These are phyloP conservation scores for Microstegium vimineum DNA, from an alignment of 176 grass and related monocot species.

Conservation along the genomic window DNA sequence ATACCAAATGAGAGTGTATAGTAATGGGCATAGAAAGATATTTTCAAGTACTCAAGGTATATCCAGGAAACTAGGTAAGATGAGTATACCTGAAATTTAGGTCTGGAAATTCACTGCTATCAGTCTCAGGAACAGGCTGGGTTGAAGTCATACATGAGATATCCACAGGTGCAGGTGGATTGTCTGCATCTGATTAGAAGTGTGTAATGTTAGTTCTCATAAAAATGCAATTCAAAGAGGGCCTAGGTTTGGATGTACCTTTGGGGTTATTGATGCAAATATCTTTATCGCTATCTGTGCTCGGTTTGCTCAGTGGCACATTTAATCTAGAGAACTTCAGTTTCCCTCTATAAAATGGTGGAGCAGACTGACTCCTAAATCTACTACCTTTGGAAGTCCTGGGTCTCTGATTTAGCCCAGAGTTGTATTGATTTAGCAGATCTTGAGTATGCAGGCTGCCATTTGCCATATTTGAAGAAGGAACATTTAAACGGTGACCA, in stretches of 20 bases:
- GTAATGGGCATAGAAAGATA: slow-evolving; percentile 3
- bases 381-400: slow-evolving; percentile 41
- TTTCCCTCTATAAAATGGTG: slow-evolving; percentile 85
- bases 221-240: slow-evolving; percentile 15
- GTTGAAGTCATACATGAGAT: slow-evolving; percentile 37
- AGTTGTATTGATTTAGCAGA: slow-evolving; percentile 28
- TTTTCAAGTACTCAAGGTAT: slow-evolving; percentile 13
- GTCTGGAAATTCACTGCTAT: slow-evolving; percentile 34
- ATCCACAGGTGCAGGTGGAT: slow-evolving; percentile 23
- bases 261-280: slow-evolving; percentile 27
- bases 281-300: slow-evolving; percentile 35
- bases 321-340: slow-evolving; percentile 60
- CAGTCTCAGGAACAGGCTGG: slow-evolving; percentile 45
- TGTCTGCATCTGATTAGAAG: slow-evolving; percentile 36
- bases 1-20: slow-evolving; percentile 17
- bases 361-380: slow-evolving; percentile 69
- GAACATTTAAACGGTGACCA: slow-evolving; percentile 13
- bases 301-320: slow-evolving; percentile 29
- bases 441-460: slow-evolving; percentile 19
- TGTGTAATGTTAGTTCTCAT: slow-evolving; percentile 3
- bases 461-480: slow-evolving; percentile 24
- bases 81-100: slow-evolving; percentile 52
- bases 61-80: slow-evolving; percentile 20
- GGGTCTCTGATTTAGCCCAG: slow-evolving; percentile 22
- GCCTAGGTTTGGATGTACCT: slow-evolving; percentile 38